Base-by-base conservation (phyloP, 345 rosid genomes). In the Clarkia xantiana region DNA sequence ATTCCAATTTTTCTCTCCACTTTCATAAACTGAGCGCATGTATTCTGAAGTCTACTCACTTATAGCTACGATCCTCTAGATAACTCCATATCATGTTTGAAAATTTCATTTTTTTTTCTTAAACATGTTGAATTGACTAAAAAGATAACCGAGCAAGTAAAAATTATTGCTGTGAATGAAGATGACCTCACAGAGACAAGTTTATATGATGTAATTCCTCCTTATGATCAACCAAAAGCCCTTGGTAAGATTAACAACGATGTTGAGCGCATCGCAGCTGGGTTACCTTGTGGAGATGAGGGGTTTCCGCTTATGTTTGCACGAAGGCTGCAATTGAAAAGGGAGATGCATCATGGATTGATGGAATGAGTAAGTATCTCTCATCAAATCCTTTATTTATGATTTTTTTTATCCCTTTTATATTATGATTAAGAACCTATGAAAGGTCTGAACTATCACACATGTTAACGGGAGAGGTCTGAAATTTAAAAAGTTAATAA, bases 221-320 rank as follows among this genome's bases (percentile, higher is more conserved):
- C 94, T 25, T 93, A 93, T 73, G 99, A 93, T 66, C 95, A 93
- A 82, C 96, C 99, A 38, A 87, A 77, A 57, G 99, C 99, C 51
- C 95, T 93, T 70, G 99, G 99, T 54, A 93, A 87, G 77, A 84
- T 84, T 56, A 84, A 84, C 62, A 93, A 87, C 53, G 99, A 93
- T 52, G 79, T 80, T 53, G 95, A 82, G 67, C 97, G 95, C 46
- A 93, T 93, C 62, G 94, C 96, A 72, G 97, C 94, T 61, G 99
- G 99, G 56, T 68, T 93, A 59, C 99, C 99, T 36, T 93, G 99
- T 70, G 99, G 99, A 40, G 82, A 84, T 65, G 99, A 93, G 69
- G 99, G 99, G 54, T 87, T 87, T 64, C 84, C 87, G 63, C 76
- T 93, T 76, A 93, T 93, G 99, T 87, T 57, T 80, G 95, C 96